A percentile compares a stretch with the other conserved stretches of the same genome.
Evolutionary conservation across 1,284 basidiomycete genomes (phyloP).

Genomic region (Meira nashicola): DNA sequence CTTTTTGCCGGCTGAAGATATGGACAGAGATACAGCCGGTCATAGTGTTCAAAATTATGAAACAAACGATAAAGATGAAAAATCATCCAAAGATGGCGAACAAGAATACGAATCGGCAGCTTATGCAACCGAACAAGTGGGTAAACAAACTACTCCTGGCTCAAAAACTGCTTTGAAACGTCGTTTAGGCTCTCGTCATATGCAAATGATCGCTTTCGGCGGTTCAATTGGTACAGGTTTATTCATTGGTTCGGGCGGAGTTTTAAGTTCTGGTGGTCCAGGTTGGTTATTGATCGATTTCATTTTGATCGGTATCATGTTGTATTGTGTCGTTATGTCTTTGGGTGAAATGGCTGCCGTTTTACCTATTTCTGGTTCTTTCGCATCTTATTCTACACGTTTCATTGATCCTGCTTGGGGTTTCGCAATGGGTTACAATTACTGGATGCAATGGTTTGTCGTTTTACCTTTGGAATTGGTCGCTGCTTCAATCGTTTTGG

Average conservation of each 20-base stretch:
- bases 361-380: conserved; percentile 42
- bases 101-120: conserved; percentile 10
- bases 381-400: conserved; percentile 37
- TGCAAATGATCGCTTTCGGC: conserved; percentile 58
- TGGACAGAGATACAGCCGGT: conserved; percentile 7
- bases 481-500: conserved; percentile 44
- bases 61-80: background rate
- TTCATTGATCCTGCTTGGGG: conserved; percentile 45
- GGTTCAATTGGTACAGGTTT: conserved; percentile 59
- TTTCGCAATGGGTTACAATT: conserved; percentile 49
- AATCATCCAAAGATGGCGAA: background rate
- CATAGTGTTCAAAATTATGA: background rate
- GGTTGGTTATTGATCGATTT: conserved; percentile 52
- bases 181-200: conserved; percentile 32
- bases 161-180: conserved; percentile 30
- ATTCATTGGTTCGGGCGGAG: conserved; percentile 56
- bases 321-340: conserved; percentile 53
- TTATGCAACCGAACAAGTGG: conserved; percentile 15
- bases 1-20: conserved; percentile 23
- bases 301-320: conserved; percentile 41
- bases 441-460: conserved; percentile 48
- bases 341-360: conserved; percentile 43
- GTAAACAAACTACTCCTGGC: conserved; percentile 6
- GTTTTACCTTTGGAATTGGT: conserved; percentile 45
- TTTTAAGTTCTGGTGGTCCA: conserved; percentile 57